Base-by-base conservation (phyloP, 2,329 filamentous ascomycete genomes). In the Beauveria scarabaeidicola region DNA sequence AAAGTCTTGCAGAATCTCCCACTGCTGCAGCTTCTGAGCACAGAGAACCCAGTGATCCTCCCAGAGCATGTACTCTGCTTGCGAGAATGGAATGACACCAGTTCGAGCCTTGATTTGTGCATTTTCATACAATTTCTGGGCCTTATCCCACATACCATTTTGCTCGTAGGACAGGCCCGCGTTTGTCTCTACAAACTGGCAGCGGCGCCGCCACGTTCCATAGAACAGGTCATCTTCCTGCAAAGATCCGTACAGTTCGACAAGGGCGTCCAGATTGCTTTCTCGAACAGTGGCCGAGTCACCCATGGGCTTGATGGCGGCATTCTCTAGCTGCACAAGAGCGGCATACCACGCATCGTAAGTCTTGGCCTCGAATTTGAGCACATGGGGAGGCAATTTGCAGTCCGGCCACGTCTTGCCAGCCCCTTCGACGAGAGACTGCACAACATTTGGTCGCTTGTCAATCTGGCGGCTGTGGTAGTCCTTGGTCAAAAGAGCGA, bases 11-110 rank as follows among this genome's bases (percentile, higher is more conserved):
- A 99, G 75, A 60, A 99, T 93, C 67, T 99, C 94, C 94, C 94
- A 99, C 70, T 99, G 95, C 72, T 99, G 95, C 50, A 99, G 80
- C 75, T 99, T 99, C 75, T 97, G 91, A 0, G 93, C 94, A 72
- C 94, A 99, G 53, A 97, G 82, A 46, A 99, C 87, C 94, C 94
- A 99, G 67, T 99, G 95, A 69, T 99, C 94, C 74, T 99, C 94
- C 94, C 94, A 99, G 1, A 99, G 82, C 84, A 96, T 97, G 74
- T 99, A 99, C 73, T 99, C 94, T 36, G 88, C 91, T 67, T 95
- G 90, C 1, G 93, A 96, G 73, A 97, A 97, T 0, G 94, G 93
- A 62, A 97, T 85, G n/a, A 93, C 90, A 55, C 92, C 94, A 0
- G 93, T 97, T 51, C 95, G 85, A 48, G 95, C 94, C 73, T 97